Conservation (phyloP, 2,329 filamentous ascomycete genomes). For the Emmonsia crescens region DNA sequence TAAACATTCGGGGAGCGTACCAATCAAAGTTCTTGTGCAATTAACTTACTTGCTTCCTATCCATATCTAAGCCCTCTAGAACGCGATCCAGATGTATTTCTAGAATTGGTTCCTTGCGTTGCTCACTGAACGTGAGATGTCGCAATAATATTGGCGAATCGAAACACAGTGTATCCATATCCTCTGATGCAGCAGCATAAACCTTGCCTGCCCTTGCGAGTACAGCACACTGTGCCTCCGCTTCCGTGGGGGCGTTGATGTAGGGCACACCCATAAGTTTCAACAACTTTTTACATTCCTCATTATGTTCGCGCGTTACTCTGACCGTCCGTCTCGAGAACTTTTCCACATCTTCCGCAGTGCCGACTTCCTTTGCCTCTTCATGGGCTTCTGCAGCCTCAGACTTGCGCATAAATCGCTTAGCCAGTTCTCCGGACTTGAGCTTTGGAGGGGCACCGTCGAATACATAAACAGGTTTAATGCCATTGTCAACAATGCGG, state of each 20-base stretch:
- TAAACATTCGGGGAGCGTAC: background rate
- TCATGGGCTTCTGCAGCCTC: slow-evolving; percentile 84
- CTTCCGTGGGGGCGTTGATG: slow-evolving; percentile 91
- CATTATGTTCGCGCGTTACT: slow-evolving; percentile 94
- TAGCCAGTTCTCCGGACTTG: slow-evolving; percentile 93
- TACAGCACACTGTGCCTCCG: slow-evolving; percentile 90
- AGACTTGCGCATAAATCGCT: slow-evolving; percentile 88
- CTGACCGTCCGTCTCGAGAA: slow-evolving; percentile 87
- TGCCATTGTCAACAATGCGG: slow-evolving; percentile 96
- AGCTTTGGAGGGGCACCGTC: slow-evolving; percentile 94
- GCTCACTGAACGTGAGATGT: slow-evolving; percentile 93
- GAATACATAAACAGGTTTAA: slow-evolving; percentile 97
- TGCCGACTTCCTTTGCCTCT: slow-evolving; percentile 94
- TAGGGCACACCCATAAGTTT: slow-evolving; percentile 95
- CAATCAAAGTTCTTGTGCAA: background rate
- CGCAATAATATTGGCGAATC: slow-evolving; percentile 80
- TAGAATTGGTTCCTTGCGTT: slow-evolving; percentile 93
- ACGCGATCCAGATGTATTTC: slow-evolving; percentile 85
- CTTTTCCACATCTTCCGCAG: slow-evolving; percentile 94
- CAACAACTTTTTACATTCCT: slow-evolving; percentile 80
- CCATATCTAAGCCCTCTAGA: slow-evolving; percentile 78
- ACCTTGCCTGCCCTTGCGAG: slow-evolving; percentile 87
- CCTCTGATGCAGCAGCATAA: slow-evolving; percentile 90
- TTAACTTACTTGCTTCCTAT: slow-evolving; percentile 59
- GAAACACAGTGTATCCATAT: slow-evolving; percentile 98